Evolutionary conservation across 225 moss, liverwort and hornwort genomes (phyloP).

Genomic region (Pseudisothecium myosuroides): DNA sequence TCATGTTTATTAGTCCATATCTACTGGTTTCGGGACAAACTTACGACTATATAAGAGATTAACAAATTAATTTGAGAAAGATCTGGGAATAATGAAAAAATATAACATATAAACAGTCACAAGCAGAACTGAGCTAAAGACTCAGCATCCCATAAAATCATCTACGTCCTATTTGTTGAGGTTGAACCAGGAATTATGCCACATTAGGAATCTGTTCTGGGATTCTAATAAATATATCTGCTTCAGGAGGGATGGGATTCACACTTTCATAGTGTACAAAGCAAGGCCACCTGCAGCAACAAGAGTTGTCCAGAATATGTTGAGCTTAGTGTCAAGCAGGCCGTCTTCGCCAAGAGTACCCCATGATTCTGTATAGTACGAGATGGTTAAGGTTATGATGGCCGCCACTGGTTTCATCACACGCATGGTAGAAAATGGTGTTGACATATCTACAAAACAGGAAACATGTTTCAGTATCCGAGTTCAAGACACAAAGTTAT

Average conservation of each 20-base stretch:
- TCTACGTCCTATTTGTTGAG: neutral
- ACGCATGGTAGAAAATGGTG: constrained; percentile 47
- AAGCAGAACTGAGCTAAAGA: neutral
- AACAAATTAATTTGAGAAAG: neutral
- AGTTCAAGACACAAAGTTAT: neutral
- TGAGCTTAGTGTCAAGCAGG: constrained; percentile 17
- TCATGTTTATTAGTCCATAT: neutral
- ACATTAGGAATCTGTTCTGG: neutral
- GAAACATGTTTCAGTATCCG: neutral
- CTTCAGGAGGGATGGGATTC: neutral
- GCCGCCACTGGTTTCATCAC: constrained; percentile 45
- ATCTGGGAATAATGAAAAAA: neutral
- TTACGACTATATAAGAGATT: neutral
- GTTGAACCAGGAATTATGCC: neutral
- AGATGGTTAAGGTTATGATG: constrained; percentile 18
- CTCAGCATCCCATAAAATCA: neutral
- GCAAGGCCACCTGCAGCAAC: constrained; percentile 19
- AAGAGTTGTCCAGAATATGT: constrained; percentile 15
- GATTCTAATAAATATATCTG: neutral
- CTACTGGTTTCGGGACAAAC: neutral
- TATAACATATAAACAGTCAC: neutral
- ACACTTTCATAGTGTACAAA: constrained; percentile 31
- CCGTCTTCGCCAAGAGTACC: constrained; percentile 9
- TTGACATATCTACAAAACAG: constrained; percentile 27
- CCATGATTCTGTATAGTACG: constrained; percentile 44